These are phyloP conservation scores for Coprinopsis sp. DNA, from an alignment of 768 basidiomycete genomes.

Conservation along the genomic window DNA sequence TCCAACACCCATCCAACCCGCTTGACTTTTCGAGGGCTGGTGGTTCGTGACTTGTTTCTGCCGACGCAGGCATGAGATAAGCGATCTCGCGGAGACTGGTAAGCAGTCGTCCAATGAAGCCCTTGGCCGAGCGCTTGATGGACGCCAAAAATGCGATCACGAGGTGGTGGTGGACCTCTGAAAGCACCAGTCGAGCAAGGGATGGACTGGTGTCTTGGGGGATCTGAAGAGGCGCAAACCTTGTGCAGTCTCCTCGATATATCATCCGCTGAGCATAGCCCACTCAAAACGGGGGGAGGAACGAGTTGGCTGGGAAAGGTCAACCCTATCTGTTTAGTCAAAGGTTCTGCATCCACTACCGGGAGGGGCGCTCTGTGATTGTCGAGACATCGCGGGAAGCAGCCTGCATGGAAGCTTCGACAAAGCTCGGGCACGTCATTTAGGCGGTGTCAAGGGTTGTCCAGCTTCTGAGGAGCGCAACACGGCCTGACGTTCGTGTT, in stretches of 20 bases:
- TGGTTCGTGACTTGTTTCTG: too few relatives aligned
- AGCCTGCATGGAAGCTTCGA: slow-evolving; percentile 36
- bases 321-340: slow-evolving; percentile 36
- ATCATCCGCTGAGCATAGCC: slow-evolving; percentile 51
- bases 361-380: too few relatives aligned
- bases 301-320: slow-evolving; percentile 37
- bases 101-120: too few relatives aligned
- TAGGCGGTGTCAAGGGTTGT: slow-evolving; percentile 7
- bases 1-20: too few relatives aligned
- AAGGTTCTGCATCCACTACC: too few relatives aligned
- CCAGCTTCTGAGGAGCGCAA: slow-evolving; percentile 30
- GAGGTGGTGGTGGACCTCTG: slow-evolving; percentile 8
- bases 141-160: slow-evolving; percentile 2
- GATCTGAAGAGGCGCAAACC: slow-evolving; percentile 34
- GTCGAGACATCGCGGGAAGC: slow-evolving; percentile 16
- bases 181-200: too few relatives aligned
- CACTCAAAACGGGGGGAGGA: slow-evolving; percentile 11
- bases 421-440: slow-evolving; percentile 25
- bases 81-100: too few relatives aligned
- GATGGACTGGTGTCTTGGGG: slow-evolving; percentile 10
- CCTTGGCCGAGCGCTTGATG: slow-evolving; percentile 1
- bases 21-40: too few relatives aligned
- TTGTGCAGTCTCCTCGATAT: slow-evolving; percentile 53
- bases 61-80: too few relatives aligned
- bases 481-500: slow-evolving; percentile 27